Evolutionary conservation across 1,139 yeast species (phyloP).

Genomic region (Ogataea hybrid): DNA sequence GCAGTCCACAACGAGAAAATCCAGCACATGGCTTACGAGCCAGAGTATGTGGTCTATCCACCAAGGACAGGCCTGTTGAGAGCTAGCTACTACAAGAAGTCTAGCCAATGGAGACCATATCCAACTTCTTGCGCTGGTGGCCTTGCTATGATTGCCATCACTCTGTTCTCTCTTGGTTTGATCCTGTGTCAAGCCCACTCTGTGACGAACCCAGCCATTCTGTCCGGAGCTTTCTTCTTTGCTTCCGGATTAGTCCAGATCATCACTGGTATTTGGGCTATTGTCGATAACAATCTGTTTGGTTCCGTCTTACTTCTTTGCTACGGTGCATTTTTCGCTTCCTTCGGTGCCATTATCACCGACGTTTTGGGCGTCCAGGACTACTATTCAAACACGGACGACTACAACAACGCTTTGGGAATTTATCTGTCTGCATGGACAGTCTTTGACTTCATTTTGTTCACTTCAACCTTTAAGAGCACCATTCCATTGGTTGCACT

Average conservation of each 20-base stretch:
- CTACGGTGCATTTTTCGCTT: slow-evolving; percentile 41
- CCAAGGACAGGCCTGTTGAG: slow-evolving; percentile 34
- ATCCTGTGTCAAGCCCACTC: slow-evolving; percentile 53
- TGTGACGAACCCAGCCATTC: slow-evolving; percentile 44
- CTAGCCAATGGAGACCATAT: slow-evolving; percentile 30
- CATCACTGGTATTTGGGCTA: slow-evolving; percentile 65
- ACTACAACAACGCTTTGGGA: slow-evolving; percentile 40
- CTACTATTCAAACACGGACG: slow-evolving; percentile 33
- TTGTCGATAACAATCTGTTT: slow-evolving; percentile 50
- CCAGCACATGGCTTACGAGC: slow-evolving; percentile 5
- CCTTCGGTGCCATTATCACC: slow-evolving; percentile 36
- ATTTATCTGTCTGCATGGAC: slow-evolving; percentile 46
- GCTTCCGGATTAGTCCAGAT: slow-evolving; percentile 66
- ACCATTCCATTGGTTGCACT: slow-evolving; percentile 41
- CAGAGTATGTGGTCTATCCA: slow-evolving; percentile 21
- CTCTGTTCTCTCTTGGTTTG: slow-evolving; percentile 36
- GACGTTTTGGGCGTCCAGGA: slow-evolving; percentile 35
- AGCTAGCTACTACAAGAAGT: slow-evolving; percentile 29
- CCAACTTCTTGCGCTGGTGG: slow-evolving; percentile 35
- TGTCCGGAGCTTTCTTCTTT: slow-evolving; percentile 51
- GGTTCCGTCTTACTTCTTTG: slow-evolving; percentile 39
- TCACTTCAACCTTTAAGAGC: slow-evolving; percentile 42
- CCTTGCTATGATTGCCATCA: slow-evolving; percentile 30
- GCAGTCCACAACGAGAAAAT: slow-evolving; percentile 18
- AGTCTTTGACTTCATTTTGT: slow-evolving; percentile 41